Percentiles rank a stretch among this genome's conserved stretches.
Conservation (phyloP, 1,284 basidiomycete species). For the Pascua sp. region DNA sequence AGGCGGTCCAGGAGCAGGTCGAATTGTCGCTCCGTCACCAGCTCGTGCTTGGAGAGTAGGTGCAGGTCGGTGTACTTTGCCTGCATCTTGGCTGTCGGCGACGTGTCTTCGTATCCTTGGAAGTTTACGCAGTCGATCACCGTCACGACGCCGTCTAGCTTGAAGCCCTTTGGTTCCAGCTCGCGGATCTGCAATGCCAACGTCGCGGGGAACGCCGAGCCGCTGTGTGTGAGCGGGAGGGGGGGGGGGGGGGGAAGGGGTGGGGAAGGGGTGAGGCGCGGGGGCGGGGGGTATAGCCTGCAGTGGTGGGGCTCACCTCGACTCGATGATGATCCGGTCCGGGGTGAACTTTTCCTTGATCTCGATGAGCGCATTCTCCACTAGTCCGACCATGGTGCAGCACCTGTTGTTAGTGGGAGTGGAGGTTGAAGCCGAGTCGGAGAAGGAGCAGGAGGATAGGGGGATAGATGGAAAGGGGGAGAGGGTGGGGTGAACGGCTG, state of each 20-base stretch:
- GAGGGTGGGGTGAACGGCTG: no score
- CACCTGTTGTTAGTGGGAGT: slow-evolving; percentile 56
- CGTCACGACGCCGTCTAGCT: slow-evolving; percentile 81
- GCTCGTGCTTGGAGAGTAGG: slow-evolving; percentile 86
- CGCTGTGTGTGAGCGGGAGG: slow-evolving; percentile 54
- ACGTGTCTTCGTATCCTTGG: slow-evolving; percentile 80
- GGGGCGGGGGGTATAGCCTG: no score
- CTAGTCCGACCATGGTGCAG: slow-evolving; percentile 84
- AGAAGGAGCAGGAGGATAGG: no score
- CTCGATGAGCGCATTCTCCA: slow-evolving; percentile 80
- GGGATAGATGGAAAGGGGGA: no score
- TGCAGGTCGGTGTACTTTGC: slow-evolving; percentile 89
- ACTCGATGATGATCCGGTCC: slow-evolving; percentile 87
- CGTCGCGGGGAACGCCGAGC: slow-evolving; percentile 70
- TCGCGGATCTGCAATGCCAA: slow-evolving; percentile 87
- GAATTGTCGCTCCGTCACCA: slow-evolving; percentile 65
- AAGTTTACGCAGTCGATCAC: slow-evolving; percentile 86
- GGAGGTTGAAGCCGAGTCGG: no score
- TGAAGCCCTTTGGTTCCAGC: slow-evolving; percentile 70
- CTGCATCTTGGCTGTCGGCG: slow-evolving; percentile 83
- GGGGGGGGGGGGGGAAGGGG: no score
- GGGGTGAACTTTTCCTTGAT: slow-evolving; percentile 79
- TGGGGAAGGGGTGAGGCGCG: no score
- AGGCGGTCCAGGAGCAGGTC: slow-evolving; percentile 80
- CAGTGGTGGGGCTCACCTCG: slow-evolving; percentile 66